phyloP scores from a whole-genome alignment of 169 alveolate species.

The Plasmodium vinckei region DNA sequence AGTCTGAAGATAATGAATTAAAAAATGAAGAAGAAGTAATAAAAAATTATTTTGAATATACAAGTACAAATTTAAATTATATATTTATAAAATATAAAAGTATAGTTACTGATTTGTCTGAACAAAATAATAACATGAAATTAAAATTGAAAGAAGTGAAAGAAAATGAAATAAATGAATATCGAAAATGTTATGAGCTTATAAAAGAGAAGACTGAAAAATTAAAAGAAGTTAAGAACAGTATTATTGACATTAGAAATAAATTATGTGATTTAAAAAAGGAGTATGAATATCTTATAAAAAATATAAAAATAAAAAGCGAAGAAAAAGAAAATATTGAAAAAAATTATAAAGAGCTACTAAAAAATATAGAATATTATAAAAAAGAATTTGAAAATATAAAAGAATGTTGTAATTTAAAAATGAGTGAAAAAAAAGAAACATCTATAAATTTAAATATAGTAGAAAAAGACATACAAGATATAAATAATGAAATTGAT shows the following conservation, averaged over 20 bases:
- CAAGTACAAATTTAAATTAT: constrained; percentile 62
- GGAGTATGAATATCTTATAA: constrained; percentile 35
- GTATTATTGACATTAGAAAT: constrained; percentile 26
- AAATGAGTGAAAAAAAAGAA: constrained; percentile 66
- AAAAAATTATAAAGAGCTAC: constrained; percentile 31
- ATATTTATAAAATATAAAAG: constrained; percentile 47
- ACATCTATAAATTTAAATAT: constrained; percentile 37
- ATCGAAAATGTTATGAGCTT: constrained; percentile 2
- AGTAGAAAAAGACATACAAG: constrained; percentile 17
- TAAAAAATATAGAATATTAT: constrained; percentile 26
- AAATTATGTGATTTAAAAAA: constrained; percentile 11
- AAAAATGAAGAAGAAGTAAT: constrained; percentile 49
- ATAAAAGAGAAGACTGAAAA: constrained; percentile 35
- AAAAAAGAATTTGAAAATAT: constrained; percentile 49
- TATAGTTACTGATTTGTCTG: constrained; percentile 41
- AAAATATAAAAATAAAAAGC: constrained; percentile 26
- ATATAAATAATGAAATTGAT: constrained; percentile 4
- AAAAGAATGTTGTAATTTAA: constrained; percentile 58
- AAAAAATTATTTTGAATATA: constrained; percentile 63
- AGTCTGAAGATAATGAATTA: constrained; percentile 27
- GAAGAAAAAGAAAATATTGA: constrained; percentile 29
- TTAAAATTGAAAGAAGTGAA: constrained; percentile 56
- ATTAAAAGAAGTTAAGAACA: constrained; percentile 26
- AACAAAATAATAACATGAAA: constrained; percentile 46
- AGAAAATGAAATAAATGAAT: constrained; percentile 35